Percentiles rank a stretch among this genome's conserved stretches.
phyloP scores from a whole-genome alignment of 2,329 filamentous ascomycete species.

The Fulvia fulva region DNA sequence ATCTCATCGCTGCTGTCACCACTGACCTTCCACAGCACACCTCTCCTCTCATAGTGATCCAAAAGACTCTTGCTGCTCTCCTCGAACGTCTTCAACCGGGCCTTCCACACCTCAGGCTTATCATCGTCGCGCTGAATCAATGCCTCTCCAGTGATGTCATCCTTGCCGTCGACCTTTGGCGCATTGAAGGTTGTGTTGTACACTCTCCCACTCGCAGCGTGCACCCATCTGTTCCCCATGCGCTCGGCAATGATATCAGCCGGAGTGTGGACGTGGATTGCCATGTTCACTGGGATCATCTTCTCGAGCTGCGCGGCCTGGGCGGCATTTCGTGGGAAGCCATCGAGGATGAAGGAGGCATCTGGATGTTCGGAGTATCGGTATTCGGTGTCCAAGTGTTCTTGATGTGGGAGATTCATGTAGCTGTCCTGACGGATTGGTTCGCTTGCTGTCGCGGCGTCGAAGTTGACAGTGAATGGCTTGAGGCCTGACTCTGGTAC shows the following conservation, averaged over 20 bases:
- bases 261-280: conserved; percentile 81
- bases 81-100: conserved; percentile 75
- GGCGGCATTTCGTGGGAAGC: conserved; percentile 81
- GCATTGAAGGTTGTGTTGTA: conserved; percentile 95
- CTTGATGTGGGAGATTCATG: conserved; percentile 35
- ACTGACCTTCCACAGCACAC: conserved; percentile 79
- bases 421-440: conserved; percentile 32
- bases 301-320: conserved; percentile 76
- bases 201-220: conserved; percentile 82
- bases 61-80: conserved; percentile 81
- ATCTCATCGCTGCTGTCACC: conserved; percentile 94
- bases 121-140: conserved; percentile 83
- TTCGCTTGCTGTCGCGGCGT: conserved; percentile 21
- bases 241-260: conserved; percentile 81
- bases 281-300: conserved; percentile 91
- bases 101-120: conserved; percentile 77
- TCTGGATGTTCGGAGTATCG: conserved; percentile 62
- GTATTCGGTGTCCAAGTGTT: conserved; percentile 36
- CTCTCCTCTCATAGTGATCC: conserved; percentile 81
- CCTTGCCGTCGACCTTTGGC: conserved; percentile 72
- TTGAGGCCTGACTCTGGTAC: conserved; percentile 38
- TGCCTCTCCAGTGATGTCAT: conserved; percentile 86
- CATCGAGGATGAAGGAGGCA: conserved; percentile 91
- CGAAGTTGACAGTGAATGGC: conserved; percentile 43
- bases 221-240: conserved; percentile 89